A percentile compares a stretch with the other conserved stretches of the same genome.
phyloP scores from a whole-genome alignment of 139 green algal species.

The Raphidocelis subcapitata region DNA sequence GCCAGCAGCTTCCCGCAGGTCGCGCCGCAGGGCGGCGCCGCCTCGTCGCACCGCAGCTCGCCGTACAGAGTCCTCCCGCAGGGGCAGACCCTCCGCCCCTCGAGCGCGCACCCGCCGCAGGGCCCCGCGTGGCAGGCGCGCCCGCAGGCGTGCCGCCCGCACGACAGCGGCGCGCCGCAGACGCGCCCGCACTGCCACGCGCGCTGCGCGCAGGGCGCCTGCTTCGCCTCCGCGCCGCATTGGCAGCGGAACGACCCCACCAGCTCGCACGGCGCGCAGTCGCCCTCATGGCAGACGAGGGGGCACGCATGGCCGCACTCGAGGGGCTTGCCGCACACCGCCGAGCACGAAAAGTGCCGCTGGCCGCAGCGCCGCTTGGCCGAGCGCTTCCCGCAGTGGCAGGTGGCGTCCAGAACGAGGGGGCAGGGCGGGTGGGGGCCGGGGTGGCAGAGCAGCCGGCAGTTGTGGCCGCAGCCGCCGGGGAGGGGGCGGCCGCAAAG shows the following conservation, averaged over 20 bases:
- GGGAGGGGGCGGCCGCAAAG: constrained; percentile 42
- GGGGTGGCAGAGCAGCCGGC: constrained; percentile 81
- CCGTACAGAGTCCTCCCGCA: constrained; percentile 70
- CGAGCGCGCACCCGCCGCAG: constrained; percentile 66
- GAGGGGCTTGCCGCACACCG: constrained; percentile 34
- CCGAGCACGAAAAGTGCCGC: constrained; percentile 55
- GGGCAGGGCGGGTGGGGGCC: constrained; percentile 80
- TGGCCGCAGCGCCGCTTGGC: constrained; percentile 60
- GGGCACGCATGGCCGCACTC: constrained; percentile 55
- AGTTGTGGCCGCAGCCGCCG: constrained; percentile 61
- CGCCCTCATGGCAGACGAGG: constrained; percentile 52
- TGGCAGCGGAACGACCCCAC: constrained; percentile 28
- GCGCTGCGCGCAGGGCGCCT: constrained; percentile 45
- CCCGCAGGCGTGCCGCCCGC: constrained; percentile 61
- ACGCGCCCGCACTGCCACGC: constrained; percentile 52
- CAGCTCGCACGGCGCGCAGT: constrained; percentile 43
- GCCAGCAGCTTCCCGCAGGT: constrained; percentile 82
- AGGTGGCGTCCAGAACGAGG: constrained; percentile 56
- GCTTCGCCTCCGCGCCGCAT: constrained; percentile 46
- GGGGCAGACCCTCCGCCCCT: constrained; percentile 66
- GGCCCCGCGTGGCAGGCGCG: constrained; percentile 51
- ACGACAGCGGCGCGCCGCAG: constrained; percentile 60
- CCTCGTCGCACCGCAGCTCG: constrained; percentile 50
- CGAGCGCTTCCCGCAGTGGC: constrained; percentile 56
- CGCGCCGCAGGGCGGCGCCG: constrained; percentile 63